Base-by-base conservation (phyloP, 1,139 yeast genomes). In the Kurtzmaniella quercitrusa region DNA sequence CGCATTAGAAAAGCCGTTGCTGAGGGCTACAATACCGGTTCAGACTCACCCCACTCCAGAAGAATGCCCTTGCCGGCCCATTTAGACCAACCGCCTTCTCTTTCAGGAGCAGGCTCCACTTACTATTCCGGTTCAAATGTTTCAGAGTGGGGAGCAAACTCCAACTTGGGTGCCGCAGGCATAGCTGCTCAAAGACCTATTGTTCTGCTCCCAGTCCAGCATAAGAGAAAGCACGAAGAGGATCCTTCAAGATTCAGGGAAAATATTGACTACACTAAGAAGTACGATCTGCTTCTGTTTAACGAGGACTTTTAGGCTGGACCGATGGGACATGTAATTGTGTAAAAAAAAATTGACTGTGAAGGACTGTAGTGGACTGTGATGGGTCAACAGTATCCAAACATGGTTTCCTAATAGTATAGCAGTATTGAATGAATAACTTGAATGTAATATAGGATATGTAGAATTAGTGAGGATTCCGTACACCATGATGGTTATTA, bases 1-100 rank as follows among this genome's bases (percentile, higher is more conserved):
- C 70, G 88, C 50, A 78, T 84, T 50, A 74, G 93, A 56, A 81
- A 82, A 54, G 73, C 85, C 1, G 80, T 84, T 2, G 70, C 79
- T 39, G 82, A 81, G 40, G 90, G 89, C 0, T 82, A 82, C 61
- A 65, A 54, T 43, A 59, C 57, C 3, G 68, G 65, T 36, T 46
- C 40, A 34, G 48, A 40, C 41, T 34, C 41, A 21, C n/a, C 16
- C 31, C 31, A 19, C 34, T 12, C 25, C 23, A 16, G 39, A 38
- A 69, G 89, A 54, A 75, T 74, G 3, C 82, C 85, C 1, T 61
- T 83, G 43, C 88, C 88, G 3, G 49, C 62, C 8, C 68, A 68
- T 47, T 55, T 67, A 49, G 50, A 46, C n/a, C 60, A 59, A 46
- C 77, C 76, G 7, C 77, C 77, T 2, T 53, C 66, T 2, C 63